Percentiles rank a stretch among this genome's conserved stretches.
These are phyloP conservation scores for Cyclocybe aegerita DNA, from an alignment of 768 basidiomycete genomes.

Conservation along the genomic window DNA sequence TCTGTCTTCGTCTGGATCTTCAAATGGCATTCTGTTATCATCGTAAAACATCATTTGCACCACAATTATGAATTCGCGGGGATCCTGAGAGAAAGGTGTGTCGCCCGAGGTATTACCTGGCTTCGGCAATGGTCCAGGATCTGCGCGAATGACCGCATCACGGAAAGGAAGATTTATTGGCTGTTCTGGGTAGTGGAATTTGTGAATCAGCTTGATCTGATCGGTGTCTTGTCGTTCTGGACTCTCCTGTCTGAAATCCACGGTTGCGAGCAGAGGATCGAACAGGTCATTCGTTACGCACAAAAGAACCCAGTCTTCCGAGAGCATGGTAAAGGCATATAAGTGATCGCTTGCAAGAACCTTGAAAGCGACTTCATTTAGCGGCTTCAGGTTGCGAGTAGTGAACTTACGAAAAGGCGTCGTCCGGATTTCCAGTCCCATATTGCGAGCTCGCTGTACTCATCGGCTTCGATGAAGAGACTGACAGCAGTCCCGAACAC, in stretches of 20 bases:
- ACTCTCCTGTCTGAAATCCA: constrained; percentile 37
- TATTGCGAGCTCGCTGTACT: constrained; percentile 45
- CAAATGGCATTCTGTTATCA: background rate
- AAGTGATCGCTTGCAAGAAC: constrained; percentile 31
- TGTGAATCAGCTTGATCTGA: constrained; percentile 31
- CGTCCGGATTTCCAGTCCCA: constrained; percentile 70
- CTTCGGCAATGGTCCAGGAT: constrained; percentile 49
- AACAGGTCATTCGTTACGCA: constrained; percentile 20
- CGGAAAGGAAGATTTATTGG: constrained; percentile 22
- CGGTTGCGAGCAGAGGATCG: constrained; percentile 28
- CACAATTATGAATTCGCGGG: constrained; percentile 43
- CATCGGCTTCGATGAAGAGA: constrained; percentile 40
- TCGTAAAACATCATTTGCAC: constrained; percentile 40
- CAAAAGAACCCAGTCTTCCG: constrained; percentile 38
- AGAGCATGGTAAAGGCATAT: constrained; percentile 42
- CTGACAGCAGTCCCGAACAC: constrained; percentile 52
- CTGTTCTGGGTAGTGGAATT: constrained; percentile 43
- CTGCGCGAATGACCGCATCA: constrained; percentile 47
- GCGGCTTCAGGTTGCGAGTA: background rate
- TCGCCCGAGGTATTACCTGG: constrained; percentile 26
- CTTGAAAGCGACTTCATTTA: constrained; percentile 15
- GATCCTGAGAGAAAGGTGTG: constrained; percentile 49
- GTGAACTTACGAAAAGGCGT: constrained; percentile 44
- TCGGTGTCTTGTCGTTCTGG: constrained; percentile 26
- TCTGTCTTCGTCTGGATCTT: constrained; percentile 13